These are phyloP conservation scores for Strombidium stylifer DNA, from an alignment of 73 alveolate genomes.

Conservation along the genomic window DNA sequence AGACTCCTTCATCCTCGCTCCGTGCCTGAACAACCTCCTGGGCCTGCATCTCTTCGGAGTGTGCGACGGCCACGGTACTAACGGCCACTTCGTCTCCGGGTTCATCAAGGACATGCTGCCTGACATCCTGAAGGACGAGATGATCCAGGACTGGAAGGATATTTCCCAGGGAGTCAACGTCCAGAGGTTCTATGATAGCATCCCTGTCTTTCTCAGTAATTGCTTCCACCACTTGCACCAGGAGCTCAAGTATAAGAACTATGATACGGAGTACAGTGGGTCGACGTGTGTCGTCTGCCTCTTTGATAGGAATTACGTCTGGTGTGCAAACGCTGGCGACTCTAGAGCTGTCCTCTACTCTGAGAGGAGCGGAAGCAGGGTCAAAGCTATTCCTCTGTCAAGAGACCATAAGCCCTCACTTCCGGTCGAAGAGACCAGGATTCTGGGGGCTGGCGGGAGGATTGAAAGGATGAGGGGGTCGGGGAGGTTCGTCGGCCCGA, in stretches of 20 bases:
- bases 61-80: slow-evolving; percentile 88
- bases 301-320: slow-evolving; percentile 60
- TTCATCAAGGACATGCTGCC: slow-evolving; percentile 66
- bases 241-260: slow-evolving; percentile 5
- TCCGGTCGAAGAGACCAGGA: slow-evolving; percentile 81
- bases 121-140: slow-evolving; percentile 7
- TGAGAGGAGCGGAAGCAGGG: not conserved
- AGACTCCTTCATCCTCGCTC: slow-evolving; percentile 54
- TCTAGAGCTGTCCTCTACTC: slow-evolving; percentile 73
- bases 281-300: slow-evolving; percentile 83
- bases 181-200: not conserved
- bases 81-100: slow-evolving; percentile 77
- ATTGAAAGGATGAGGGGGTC: slow-evolving; percentile 70
- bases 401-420: slow-evolving; percentile 93
- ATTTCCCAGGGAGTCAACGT: too few relatives aligned
- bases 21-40: slow-evolving; percentile 34
- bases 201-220: too few relatives aligned
- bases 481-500: slow-evolving; percentile 54
- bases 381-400: slow-evolving; percentile 33
- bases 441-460: slow-evolving; percentile 82
- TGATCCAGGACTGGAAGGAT: slow-evolving; percentile 19
- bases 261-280: slow-evolving; percentile 67
- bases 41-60: slow-evolving; percentile 68
- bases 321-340: slow-evolving; percentile 87
- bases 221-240: slow-evolving; percentile 12